Evolutionary conservation across 768 basidiomycete species (phyloP).

Genomic region (Serendipita vermifera): DNA sequence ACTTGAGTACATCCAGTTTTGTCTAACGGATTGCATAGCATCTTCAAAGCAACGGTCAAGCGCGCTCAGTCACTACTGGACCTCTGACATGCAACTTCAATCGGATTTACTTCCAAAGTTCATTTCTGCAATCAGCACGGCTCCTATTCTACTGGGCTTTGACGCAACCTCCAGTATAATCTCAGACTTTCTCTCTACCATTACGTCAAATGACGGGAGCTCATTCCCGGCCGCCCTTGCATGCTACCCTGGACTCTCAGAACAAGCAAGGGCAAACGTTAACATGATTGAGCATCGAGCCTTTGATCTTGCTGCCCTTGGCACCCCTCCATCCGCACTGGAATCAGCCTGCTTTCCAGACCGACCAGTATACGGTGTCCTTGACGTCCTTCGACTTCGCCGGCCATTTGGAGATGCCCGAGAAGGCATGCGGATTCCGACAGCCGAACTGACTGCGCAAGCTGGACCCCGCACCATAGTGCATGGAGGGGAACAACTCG

Average conservation of each 20-base stretch:
- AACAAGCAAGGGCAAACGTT: constrained; percentile 30
- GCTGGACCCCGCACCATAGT: constrained; percentile 37
- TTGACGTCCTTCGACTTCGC: constrained; percentile 44
- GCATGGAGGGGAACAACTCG: constrained; percentile 39
- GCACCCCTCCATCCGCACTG: constrained; percentile 27
- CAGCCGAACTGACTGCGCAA: constrained; percentile 33
- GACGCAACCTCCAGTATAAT: constrained; percentile 35
- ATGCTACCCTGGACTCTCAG: constrained; percentile 43
- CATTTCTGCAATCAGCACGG: constrained; percentile 32
- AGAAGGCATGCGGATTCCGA: constrained; percentile 35
- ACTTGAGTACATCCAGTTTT: not conserved
- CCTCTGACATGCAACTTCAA: constrained; percentile 35
- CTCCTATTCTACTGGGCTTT: constrained; percentile 45
- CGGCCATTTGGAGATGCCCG: constrained; percentile 41
- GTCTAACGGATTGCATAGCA: constrained; percentile 27
- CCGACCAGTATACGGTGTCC: constrained; percentile 49
- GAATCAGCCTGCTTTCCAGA: constrained; percentile 39
- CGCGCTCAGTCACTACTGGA: constrained; percentile 44
- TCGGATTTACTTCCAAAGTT: constrained; percentile 34
- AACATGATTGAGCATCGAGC: constrained; percentile 37
- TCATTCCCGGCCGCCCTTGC: constrained; percentile 47
- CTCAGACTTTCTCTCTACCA: constrained; percentile 30
- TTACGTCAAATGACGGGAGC: constrained; percentile 18
- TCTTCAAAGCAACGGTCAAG: constrained; percentile 40
- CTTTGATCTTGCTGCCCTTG: constrained; percentile 34